Conservation (phyloP, 2,329 filamentous ascomycete species). For the Beauveria asiatica region DNA sequence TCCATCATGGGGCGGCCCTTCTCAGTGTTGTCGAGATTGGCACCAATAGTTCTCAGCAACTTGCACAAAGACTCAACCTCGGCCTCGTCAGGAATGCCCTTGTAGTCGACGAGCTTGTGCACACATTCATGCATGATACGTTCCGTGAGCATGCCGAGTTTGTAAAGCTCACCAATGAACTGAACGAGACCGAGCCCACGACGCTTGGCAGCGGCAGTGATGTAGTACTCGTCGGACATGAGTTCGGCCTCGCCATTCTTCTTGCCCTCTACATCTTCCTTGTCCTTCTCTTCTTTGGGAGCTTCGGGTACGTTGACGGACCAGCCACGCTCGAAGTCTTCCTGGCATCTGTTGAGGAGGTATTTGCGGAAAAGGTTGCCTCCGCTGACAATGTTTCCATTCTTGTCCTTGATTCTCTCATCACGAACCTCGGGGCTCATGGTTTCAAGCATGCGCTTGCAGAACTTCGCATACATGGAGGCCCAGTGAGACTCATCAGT, state of each 20-base stretch:
- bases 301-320: slow-evolving; percentile 73
- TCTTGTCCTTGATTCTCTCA: slow-evolving; percentile 87
- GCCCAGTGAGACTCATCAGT: slow-evolving; percentile 98
- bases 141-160: slow-evolving; percentile 95
- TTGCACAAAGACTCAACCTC: slow-evolving; percentile 95
- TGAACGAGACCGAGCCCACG: slow-evolving; percentile 95
- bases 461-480: slow-evolving; percentile 98
- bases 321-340: slow-evolving; percentile 98
- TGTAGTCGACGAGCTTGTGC: slow-evolving; percentile 91
- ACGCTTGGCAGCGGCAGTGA: slow-evolving; percentile 87
- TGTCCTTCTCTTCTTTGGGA: slow-evolving; percentile 55
- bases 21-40: slow-evolving; percentile 72
- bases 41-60: slow-evolving; percentile 84
- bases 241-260: slow-evolving; percentile 65
- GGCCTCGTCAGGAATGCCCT: slow-evolving; percentile 85
- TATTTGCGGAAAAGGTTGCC: slow-evolving; percentile 97
- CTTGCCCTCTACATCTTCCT: slow-evolving; percentile 27
- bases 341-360: slow-evolving; percentile 93
- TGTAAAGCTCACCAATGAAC: slow-evolving; percentile 99
- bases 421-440: slow-evolving; percentile 95
- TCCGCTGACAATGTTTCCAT: slow-evolving; percentile 78
- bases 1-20: slow-evolving; percentile 84
- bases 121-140: slow-evolving; percentile 99
- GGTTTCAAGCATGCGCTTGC: slow-evolving; percentile 88
- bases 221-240: slow-evolving; percentile 94